Base-by-base conservation (phyloP, 208 protist genomes). In the Crithidia fasciculata region DNA sequence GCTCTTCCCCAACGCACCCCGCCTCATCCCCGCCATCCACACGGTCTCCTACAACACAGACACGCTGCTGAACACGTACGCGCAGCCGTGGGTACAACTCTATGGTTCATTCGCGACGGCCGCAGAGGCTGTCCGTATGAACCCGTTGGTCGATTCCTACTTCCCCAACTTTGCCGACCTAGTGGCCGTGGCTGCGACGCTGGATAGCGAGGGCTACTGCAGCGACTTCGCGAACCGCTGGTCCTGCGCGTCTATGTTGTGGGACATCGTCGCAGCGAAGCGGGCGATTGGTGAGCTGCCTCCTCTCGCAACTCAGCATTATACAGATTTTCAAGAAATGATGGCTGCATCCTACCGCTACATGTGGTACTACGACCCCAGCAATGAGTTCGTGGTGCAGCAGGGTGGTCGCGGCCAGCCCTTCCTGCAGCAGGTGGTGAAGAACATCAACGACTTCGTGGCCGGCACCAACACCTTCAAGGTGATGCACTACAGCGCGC, bases 401-500 rank as follows among this genome's bases (percentile, higher is more conserved):
- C 73, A 81, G 74, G 86, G 86, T 41, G 77, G 81, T 45, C 74
- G 72, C 62, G 86, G 83, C 15, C 84, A 81, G 47, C 54, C 43
- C 45, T 76, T 88, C 52, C 60, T 70, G 71, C 37, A 84, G 15
- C 50, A 88, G 65, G 64, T 87, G 44, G n/a, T 92, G 28, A 41
- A 39, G 37, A 87, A 86, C 75, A 76, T 85, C 8, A 10, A 81
- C 40, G 40, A 64, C 18, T 67, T 71, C 55, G 18, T 80, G 28
- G 13, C 52, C 36, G 83, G 59, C 43, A 49, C 50, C 28, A 83
- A 66, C 55, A 76, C 37, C 9, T 87, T 73, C 72, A 85, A 83
- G 71, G 69, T 90, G 73, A 80, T 81, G 64, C 78, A 86, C 52
- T 89, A 89, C 84, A 84, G 77, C 59, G 72, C 72, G 9, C 81